Evolutionary conservation across 768 basidiomycete species (phyloP).

Genomic region (Lactifluus echinatus): DNA sequence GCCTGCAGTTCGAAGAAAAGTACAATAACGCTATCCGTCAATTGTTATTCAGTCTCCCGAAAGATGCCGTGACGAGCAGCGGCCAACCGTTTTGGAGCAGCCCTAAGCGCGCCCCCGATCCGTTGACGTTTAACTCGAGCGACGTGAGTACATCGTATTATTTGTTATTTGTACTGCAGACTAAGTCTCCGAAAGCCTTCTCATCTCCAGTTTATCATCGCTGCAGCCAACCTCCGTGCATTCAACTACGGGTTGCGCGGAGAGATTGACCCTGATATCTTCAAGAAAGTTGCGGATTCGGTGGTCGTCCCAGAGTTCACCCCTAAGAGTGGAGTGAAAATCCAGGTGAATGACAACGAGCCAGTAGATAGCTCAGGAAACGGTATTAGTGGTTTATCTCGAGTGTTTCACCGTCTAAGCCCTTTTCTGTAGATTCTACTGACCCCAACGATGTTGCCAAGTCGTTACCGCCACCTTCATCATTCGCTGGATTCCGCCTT

Average conservation of each 20-base stretch:
- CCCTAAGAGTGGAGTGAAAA: conserved; percentile 86
- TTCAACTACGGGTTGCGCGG: conserved; percentile 97
- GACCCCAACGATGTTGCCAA: conserved; percentile 50
- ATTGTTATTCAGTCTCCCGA: conserved; percentile 86
- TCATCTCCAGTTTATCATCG: conserved; percentile 82
- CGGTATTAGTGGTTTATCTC: conserved; percentile 23
- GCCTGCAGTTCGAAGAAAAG: conserved; percentile 89
- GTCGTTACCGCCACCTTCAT: conserved; percentile 80
- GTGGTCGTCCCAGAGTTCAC: conserved; percentile 87
- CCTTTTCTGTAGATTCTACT: conserved; percentile 3
- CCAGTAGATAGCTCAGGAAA: conserved; percentile 51
- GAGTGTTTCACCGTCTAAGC: not conserved
- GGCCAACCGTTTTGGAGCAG: conserved; percentile 99
- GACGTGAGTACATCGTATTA: conserved; percentile 51
- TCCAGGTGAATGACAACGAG: conserved; percentile 90
- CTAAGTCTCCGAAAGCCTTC: conserved; percentile 44
- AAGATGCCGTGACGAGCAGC: conserved; percentile 82
- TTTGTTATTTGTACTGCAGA: not conserved
- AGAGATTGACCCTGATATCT: conserved; percentile 65
- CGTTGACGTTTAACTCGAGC: conserved; percentile 76
- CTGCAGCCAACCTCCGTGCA: conserved; percentile 93
- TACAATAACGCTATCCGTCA: conserved; percentile 93
- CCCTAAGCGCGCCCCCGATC: conserved; percentile 93
- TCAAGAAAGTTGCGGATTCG: conserved; percentile 76
- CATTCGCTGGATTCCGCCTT: conserved; percentile 92